phyloP scores from a whole-genome alignment of 257 asterid genomes.

The Hygrophila difformis region DNA sequence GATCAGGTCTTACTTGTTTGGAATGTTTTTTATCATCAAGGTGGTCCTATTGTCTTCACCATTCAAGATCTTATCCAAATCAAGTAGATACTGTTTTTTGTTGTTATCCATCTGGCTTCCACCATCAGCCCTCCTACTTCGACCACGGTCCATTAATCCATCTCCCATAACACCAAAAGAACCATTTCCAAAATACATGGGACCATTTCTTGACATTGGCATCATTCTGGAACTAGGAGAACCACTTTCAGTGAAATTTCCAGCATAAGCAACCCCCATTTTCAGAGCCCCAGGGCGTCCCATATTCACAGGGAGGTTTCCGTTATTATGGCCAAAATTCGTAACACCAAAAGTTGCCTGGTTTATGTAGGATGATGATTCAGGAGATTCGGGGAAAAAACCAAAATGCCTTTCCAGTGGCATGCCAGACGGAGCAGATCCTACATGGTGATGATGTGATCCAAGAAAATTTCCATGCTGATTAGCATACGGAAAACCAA shows the following conservation, averaged over 20 bases:
- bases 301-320: slow-evolving; percentile 34
- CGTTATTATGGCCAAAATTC: slow-evolving; percentile 37
- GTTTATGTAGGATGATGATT: slow-evolving; percentile 47
- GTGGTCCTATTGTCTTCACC: slow-evolving; percentile 91
- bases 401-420: slow-evolving; percentile 74
- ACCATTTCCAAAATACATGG: slow-evolving; percentile 55
- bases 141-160: slow-evolving; percentile 54
- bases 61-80: slow-evolving; percentile 63
- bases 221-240: slow-evolving; percentile 63
- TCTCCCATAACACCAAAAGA: slow-evolving; percentile 63
- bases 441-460: slow-evolving; percentile 60
- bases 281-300: slow-evolving; percentile 47
- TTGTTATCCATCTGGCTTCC: slow-evolving; percentile 66
- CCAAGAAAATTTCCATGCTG: slow-evolving; percentile 42
- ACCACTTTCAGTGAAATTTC: slow-evolving; percentile 51
- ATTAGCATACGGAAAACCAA: slow-evolving; percentile 42
- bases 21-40: slow-evolving; percentile 90
- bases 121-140: slow-evolving; percentile 57
- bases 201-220: slow-evolving; percentile 57
- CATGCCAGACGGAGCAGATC: slow-evolving; percentile 92
- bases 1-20: slow-evolving; percentile 74
- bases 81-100: slow-evolving; percentile 82
- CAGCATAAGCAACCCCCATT: slow-evolving; percentile 51
- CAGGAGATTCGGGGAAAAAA: slow-evolving; percentile 76
- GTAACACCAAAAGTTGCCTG: slow-evolving; percentile 40